phyloP scores from a whole-genome alignment of 2,329 filamentous ascomycete species.

The Cladosporium sp. region DNA sequence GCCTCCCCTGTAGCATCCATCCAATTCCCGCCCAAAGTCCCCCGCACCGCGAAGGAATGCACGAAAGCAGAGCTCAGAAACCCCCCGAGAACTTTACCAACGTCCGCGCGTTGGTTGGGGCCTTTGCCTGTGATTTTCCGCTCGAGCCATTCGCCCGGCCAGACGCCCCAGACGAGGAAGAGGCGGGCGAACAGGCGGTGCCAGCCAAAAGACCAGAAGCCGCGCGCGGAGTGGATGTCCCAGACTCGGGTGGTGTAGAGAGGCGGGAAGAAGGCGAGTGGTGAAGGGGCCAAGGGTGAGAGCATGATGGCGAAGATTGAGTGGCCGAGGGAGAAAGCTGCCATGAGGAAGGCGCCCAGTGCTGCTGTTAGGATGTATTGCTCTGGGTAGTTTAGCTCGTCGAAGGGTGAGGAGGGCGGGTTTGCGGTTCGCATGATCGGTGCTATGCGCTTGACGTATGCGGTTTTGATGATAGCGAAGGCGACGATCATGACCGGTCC shows the following conservation, averaged over 20 bases:
- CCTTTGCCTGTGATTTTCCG: conserved; percentile 36
- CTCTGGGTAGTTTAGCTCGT: conserved; percentile 30
- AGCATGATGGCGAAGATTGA: conserved; percentile 39
- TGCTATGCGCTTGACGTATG: conserved; percentile 30
- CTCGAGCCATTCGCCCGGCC: conserved; percentile 43
- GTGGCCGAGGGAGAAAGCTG: conserved; percentile 40
- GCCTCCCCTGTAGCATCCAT: conserved; percentile 28
- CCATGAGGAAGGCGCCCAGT: conserved; percentile 42
- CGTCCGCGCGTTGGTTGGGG: conserved; percentile 34
- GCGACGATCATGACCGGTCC: conserved; percentile 34
- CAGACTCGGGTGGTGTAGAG: conserved; percentile 41
- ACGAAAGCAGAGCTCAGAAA: conserved; percentile 40
- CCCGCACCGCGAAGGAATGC: conserved; percentile 39
- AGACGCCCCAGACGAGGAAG: conserved; percentile 44
- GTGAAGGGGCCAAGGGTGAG: conserved; percentile 36
- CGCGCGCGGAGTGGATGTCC: conserved; percentile 37
- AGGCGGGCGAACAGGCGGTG: conserved; percentile 42
- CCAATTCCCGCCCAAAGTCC: conserved; percentile 37
- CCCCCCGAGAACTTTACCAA: conserved; percentile 42
- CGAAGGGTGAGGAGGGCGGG: conserved; percentile 28
- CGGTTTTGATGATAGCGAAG: conserved; percentile 33
- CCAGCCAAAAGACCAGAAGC: conserved; percentile 45
- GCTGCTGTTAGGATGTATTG: conserved; percentile 38
- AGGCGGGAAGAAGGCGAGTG: conserved; percentile 43
- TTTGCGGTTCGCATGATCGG: conserved; percentile 13